These are phyloP conservation scores for Mycosphaerella sp. DNA, from an alignment of 2,329 filamentous ascomycete species.

Conservation along the genomic window DNA sequence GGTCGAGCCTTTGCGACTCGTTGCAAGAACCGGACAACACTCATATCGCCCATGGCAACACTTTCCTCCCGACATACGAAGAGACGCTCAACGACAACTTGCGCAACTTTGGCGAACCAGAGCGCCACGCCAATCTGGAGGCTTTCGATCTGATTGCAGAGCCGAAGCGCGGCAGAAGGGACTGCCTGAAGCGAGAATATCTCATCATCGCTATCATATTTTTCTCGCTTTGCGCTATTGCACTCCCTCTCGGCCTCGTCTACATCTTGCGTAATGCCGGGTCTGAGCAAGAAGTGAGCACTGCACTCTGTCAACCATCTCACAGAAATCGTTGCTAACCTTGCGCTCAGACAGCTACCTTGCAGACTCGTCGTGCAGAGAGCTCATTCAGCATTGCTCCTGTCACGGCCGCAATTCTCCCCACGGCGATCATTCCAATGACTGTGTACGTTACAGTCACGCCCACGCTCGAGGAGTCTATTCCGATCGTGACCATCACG, in stretches of 20 bases:
- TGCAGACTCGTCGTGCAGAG: conserved; percentile 9
- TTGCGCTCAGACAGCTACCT: not conserved
- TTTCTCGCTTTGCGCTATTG: conserved; percentile 4
- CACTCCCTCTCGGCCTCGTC: conserved; percentile 3
- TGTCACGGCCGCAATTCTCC: not conserved
- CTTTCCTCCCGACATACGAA: conserved; percentile 12
- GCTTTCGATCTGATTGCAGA: conserved; percentile 10
- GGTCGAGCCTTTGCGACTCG: not conserved
- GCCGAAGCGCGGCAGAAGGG: conserved; percentile 6
- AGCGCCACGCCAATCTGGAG: conserved; percentile 5
- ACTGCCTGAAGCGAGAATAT: conserved; percentile 14
- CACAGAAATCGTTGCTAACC: not conserved
- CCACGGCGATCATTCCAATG: not conserved
- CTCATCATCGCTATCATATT: conserved; percentile 7
- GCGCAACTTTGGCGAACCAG: conserved; percentile 6
- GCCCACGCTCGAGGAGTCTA: conserved; percentile 2
- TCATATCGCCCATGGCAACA: not conserved
- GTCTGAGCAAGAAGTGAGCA: conserved; percentile 5
- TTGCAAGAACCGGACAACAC: conserved; percentile 1
- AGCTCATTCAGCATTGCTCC: conserved; percentile 3
- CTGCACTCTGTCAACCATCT: not conserved
- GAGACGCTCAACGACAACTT: conserved; percentile 11
- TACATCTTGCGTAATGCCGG: conserved; percentile 1
- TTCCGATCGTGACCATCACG: not conserved
- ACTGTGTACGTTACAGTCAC: conserved; percentile 14